Conservation (phyloP, 768 basidiomycete species). For the Auricularia heimuer region DNA sequence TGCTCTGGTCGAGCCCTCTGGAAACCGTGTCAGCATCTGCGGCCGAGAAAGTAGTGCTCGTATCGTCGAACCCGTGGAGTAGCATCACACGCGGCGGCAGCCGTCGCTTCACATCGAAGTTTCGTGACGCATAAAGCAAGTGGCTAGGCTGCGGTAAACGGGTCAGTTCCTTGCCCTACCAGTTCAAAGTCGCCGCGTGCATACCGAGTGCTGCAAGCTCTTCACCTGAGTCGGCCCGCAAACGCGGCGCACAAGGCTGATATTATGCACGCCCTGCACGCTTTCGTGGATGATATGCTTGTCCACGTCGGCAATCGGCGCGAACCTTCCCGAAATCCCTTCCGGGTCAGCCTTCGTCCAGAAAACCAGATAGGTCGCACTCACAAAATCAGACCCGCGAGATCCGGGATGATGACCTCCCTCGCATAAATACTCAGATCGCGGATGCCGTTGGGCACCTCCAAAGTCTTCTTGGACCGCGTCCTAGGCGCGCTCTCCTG, state of each 20-base stretch:
- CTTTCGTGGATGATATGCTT: conserved; percentile 12
- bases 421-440: conserved; percentile 11
- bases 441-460: conserved; percentile 12
- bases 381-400: conserved; percentile 15
- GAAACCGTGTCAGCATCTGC: background rate
- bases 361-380: background rate
- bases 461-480: background rate
- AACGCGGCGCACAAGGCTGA: conserved; percentile 11
- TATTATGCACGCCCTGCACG: conserved; percentile 9
- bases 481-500: background rate
- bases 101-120: conserved; percentile 9
- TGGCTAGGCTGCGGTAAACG: conserved; percentile 11
- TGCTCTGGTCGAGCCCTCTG: conserved; percentile 14
- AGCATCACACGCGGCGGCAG: conserved; percentile 14
- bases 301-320: conserved; percentile 14
- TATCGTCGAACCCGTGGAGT: conserved; percentile 11
- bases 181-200: background rate
- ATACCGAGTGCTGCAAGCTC: conserved; percentile 9
- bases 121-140: conserved; percentile 14
- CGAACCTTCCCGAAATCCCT: conserved; percentile 1
- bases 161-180: background rate
- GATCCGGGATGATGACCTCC: conserved; percentile 8
- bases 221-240: conserved; percentile 11
- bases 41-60: background rate
- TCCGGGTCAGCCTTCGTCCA: background rate